phyloP scores from a whole-genome alignment of 2,329 filamentous ascomycete genomes.

The Acephala macrosclerotiorum region DNA sequence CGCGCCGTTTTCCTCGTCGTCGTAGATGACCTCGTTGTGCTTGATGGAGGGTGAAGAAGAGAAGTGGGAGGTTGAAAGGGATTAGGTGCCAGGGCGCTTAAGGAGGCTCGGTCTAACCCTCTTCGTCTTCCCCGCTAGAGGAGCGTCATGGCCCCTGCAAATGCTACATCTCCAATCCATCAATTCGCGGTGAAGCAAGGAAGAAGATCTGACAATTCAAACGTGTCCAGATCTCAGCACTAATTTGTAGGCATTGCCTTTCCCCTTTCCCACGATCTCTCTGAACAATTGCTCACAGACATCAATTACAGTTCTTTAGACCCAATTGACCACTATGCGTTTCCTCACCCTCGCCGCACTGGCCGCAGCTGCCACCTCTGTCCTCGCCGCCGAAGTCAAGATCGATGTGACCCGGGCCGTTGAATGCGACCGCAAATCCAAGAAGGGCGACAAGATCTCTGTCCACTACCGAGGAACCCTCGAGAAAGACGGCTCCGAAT shows the following conservation, averaged over 20 bases:
- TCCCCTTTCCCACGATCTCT: neutral
- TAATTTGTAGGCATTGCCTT: slow-evolving; percentile 4
- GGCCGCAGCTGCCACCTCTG: slow-evolving; percentile 36
- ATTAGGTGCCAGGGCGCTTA: neutral
- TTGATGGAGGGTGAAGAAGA: neutral
- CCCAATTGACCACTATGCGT: slow-evolving; percentile 40
- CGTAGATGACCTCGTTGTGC: slow-evolving; percentile 1
- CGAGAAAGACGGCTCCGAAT: slow-evolving; percentile 74
- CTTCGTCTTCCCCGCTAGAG: slow-evolving; percentile 9
- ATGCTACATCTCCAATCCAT: slow-evolving; percentile 18
- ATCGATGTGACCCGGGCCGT: slow-evolving; percentile 79
- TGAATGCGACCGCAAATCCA: slow-evolving; percentile 80
- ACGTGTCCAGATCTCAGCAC: slow-evolving; percentile 30
- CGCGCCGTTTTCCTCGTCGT: slow-evolving; percentile 6
- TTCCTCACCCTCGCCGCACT: slow-evolving; percentile 42
- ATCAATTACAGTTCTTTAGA: slow-evolving; percentile 9
- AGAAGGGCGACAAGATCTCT: slow-evolving; percentile 78
- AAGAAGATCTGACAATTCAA: slow-evolving; percentile 8
- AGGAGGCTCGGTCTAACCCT: neutral
- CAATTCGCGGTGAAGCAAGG: slow-evolving; percentile 7
- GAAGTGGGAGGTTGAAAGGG: neutral
- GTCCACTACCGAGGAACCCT: slow-evolving; percentile 93
- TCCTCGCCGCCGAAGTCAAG: slow-evolving; percentile 60
- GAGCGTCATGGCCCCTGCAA: slow-evolving; percentile 16
- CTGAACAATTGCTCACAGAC: slow-evolving; percentile 5